Percentiles rank a stretch among this genome's conserved stretches.
These are phyloP conservation scores for Russula olivacea DNA, from an alignment of 768 basidiomycete species.

Conservation along the genomic window DNA sequence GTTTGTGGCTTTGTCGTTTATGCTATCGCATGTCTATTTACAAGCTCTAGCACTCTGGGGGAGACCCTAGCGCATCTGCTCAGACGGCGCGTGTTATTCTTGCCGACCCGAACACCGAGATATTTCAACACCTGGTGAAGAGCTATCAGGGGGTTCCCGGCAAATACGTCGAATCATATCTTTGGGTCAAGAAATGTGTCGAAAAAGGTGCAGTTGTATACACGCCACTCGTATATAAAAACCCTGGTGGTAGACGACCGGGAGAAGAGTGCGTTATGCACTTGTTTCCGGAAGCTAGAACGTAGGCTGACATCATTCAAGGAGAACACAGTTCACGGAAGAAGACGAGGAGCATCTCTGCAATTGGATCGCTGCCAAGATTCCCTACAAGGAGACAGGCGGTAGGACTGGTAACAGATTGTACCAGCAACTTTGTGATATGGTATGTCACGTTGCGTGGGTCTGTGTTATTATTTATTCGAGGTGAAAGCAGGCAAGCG, in stretches of 20 bases:
- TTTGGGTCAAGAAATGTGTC: slow-evolving; percentile 82
- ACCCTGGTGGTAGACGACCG: slow-evolving; percentile 72
- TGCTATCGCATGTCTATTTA: neutral
- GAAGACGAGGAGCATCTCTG: slow-evolving; percentile 72
- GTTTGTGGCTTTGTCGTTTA: slow-evolving; percentile 11
- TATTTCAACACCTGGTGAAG: slow-evolving; percentile 68
- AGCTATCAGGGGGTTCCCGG: slow-evolving; percentile 61
- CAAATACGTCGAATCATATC: slow-evolving; percentile 73
- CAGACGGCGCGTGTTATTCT: slow-evolving; percentile 70
- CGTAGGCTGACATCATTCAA: slow-evolving; percentile 29
- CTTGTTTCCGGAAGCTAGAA: neutral
- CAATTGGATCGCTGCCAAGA: slow-evolving; percentile 75
- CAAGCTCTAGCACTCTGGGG: slow-evolving; percentile 62
- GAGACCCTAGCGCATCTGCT: slow-evolving; percentile 64
- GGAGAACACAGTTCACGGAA: slow-evolving; percentile 72
- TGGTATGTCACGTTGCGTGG: slow-evolving; percentile 38
- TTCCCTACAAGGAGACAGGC: slow-evolving; percentile 77
- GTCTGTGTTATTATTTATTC: neutral
- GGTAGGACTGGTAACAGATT: slow-evolving; percentile 77
- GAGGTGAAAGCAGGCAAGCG: slow-evolving; percentile 40
- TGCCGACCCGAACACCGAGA: slow-evolving; percentile 73
- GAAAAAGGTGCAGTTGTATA: slow-evolving; percentile 59
- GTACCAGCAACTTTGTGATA: slow-evolving; percentile 75
- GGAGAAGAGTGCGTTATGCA: slow-evolving; percentile 65
- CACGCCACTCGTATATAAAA: slow-evolving; percentile 76